phyloP scores from a whole-genome alignment of 208 protist genomes.

The Jaenimonas drosophilae region DNA sequence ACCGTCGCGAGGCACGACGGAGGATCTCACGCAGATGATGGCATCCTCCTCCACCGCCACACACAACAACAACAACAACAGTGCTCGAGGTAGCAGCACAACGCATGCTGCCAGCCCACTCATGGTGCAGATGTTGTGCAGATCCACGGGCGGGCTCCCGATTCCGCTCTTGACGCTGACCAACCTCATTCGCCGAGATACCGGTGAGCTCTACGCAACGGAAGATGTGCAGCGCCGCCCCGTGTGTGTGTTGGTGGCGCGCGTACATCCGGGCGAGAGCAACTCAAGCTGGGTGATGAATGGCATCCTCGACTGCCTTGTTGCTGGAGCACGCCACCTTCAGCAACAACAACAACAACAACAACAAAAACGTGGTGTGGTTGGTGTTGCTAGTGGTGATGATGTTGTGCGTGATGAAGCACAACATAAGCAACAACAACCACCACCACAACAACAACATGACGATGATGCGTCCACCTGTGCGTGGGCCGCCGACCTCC shows the following conservation, averaged over 20 bases:
- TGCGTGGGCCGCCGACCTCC: slow-evolving; percentile 17
- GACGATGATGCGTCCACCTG: not conserved
- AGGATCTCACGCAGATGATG: too few relatives aligned
- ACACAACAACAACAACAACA: not conserved
- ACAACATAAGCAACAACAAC: slow-evolving; percentile 2
- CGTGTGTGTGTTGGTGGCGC: slow-evolving; percentile 85
- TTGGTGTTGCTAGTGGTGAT: not conserved
- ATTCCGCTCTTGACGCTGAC: slow-evolving; percentile 92
- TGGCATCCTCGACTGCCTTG: slow-evolving; percentile 89
- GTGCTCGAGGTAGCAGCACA: not conserved
- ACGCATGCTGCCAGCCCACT: slow-evolving; percentile 1
- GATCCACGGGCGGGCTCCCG: slow-evolving; percentile 68
- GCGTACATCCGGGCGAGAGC: slow-evolving; percentile 97
- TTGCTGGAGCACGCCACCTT: slow-evolving; percentile 7
- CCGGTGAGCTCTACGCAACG: slow-evolving; percentile 10
- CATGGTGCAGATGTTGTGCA: slow-evolving; percentile 73
- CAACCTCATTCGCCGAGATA: slow-evolving; percentile 7
- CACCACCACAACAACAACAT: not conserved
- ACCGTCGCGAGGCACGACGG: too few relatives aligned
- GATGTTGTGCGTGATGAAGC: slow-evolving; percentile 1
- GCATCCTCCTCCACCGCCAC: not conserved
- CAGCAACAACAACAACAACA: slow-evolving; percentile 1
- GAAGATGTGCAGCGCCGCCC: slow-evolving; percentile 48
- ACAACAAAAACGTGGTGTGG: too few relatives aligned
- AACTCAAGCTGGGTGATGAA: slow-evolving; percentile 95